Base-by-base conservation (phyloP, 768 basidiomycete genomes). In the Coprinellus micaceus region DNA sequence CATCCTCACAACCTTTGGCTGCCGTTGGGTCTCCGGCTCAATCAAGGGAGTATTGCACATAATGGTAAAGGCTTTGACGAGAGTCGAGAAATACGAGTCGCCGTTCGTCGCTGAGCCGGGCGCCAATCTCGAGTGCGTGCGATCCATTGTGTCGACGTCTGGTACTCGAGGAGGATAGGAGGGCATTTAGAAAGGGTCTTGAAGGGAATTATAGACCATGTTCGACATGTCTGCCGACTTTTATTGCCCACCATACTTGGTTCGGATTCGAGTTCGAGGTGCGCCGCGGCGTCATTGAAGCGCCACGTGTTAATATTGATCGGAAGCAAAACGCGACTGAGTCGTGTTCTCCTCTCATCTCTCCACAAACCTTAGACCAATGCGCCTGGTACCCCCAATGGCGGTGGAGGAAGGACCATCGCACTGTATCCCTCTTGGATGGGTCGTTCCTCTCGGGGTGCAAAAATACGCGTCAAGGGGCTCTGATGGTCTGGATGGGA, bases 41-140 rank as follows among this genome's bases (percentile, higher is more conserved):
- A 51, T 24, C 30, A 51, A 29, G 11, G 49, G 49, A 17, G 49
- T 51, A 19, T 51, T 51, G 49, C 26, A 51, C 49, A 36, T 51
- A 17, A 37, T 51, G 4, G 49, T 51, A 21, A 51, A 51, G 4
- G 33, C 49, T 15, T 51, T 36, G 49, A 51, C 21, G 30, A 51
- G 13, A 4, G 49, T 51, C 3, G 49, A 36, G 7, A 51, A 12
- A 37, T 51, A 51, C 29, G 49, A 51, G 5, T 49, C 29, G 12
- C n/a, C n/a, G n/a, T n/a, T n/a, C n/a, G 48, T 13, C 6, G 30
- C 21, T 36, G 29, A n/a, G 19, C 15, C 15, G 10, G 30, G 15
- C 3, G 30, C n/a, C 9, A 30, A 22, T 36, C n/a, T n/a, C 4
- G 48, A 36, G 48, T 33, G 5, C 19, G 30, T 37, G 12, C 22